A percentile compares a stretch with the other conserved stretches of the same genome.
Conservation (phyloP, 2,329 filamentous ascomycete genomes). For the Pseudogymnoascus sp. region DNA sequence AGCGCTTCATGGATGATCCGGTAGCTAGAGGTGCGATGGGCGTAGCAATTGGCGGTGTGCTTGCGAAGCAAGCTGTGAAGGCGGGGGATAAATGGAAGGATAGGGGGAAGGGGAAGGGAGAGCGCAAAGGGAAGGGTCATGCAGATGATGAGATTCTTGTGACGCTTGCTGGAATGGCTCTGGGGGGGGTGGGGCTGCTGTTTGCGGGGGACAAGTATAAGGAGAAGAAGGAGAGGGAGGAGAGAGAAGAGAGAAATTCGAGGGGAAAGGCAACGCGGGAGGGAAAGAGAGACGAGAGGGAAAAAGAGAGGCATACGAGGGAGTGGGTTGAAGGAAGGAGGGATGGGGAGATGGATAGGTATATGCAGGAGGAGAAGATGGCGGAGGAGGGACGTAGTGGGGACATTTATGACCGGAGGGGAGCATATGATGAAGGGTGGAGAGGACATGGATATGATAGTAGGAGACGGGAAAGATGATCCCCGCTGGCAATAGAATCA, state of each 20-base stretch:
- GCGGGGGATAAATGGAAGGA: neutral
- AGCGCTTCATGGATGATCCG: neutral
- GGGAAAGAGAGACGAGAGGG: neutral
- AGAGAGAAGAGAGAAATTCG: neutral
- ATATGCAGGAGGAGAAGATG: neutral
- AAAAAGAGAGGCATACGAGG: neutral
- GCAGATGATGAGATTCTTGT: neutral
- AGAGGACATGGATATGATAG: neutral
- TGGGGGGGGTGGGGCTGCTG: neutral
- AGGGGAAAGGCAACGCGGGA: neutral
- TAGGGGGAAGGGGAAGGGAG: neutral
- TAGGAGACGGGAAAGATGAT: neutral
- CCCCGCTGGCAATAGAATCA: neutral
- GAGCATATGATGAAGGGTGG: neutral
- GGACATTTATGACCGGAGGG: neutral
- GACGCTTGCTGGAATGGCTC: neutral
- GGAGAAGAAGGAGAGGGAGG: neutral
- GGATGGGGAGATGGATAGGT: neutral
- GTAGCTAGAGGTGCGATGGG: neutral
- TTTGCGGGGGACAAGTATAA: neutral
- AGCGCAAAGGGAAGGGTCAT: neutral
- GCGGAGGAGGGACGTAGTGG: neutral
- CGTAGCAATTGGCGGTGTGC: neutral
- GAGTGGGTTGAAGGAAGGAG: neutral
- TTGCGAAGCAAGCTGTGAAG: neutral